Evolutionary conservation across 805 yeast species (phyloP), one percentile per base, ranked within the genome.

Genomic region (Myxozyma mucilagina): DNA sequence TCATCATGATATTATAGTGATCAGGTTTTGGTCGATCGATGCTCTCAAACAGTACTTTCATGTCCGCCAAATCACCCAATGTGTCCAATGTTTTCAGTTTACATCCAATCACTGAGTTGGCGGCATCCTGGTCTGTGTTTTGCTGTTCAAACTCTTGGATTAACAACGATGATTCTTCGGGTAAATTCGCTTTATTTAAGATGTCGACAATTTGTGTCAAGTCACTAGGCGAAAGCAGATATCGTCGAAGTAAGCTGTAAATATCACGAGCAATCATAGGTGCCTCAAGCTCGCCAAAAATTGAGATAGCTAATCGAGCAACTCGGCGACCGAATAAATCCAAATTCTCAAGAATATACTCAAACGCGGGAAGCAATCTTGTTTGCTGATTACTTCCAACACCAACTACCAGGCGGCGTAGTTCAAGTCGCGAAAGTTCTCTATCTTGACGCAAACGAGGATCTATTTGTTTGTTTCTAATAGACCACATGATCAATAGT

Each of bases 31-130:
- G 67, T 9, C 42, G 47, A 13, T 53, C 42, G 29, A 45, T 32
- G 20, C 51, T 48, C 45, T 65, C 67, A 36, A 65, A 60, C n/a
- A 61, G 38, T 29, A 31, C 31, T 34, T 56, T 61, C 67, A 65
- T 41, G 9, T 41, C 43, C 7, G 39, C 34, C 44, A 47, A 65
- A 32, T 65, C 63, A 24, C 44, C 55, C 10, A 48, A 32, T 2
- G 57, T 49, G 5, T 57, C 66, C 11, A 62, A 34, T 10, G 63
- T 50, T 32, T 51, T 50, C 13, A 62, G 48, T 44, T 59, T 57
- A 11, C 49, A 20, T 5, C 57, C 55, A 38, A 61, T 36, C 14
- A 56, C 36, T 13, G 49, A 44, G 16, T 56, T 44, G 13, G 51
- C 18, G 20, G 18, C 42, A 13, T 16, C 43, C 18, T 20, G 13